phyloP scores from a whole-genome alignment of 2,329 filamentous ascomycete genomes.

The Exophiala mesophila region DNA sequence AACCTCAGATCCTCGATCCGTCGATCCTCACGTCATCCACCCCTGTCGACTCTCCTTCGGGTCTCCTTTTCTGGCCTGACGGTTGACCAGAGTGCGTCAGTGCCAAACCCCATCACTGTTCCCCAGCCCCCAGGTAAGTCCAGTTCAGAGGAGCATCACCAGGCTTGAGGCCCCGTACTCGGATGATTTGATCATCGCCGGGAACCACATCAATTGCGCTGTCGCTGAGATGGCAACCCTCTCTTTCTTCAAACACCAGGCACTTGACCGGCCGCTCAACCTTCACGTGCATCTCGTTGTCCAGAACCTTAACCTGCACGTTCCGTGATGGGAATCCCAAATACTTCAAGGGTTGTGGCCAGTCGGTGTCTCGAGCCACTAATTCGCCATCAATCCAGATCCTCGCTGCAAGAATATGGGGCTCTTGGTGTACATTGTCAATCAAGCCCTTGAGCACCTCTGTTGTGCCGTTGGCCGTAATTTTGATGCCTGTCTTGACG shows the following conservation, averaged over 20 bases:
- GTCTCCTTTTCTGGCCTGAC: too few relatives aligned
- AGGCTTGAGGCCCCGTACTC: slow-evolving; percentile 26
- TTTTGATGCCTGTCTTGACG: slow-evolving; percentile 43
- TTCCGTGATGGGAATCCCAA: slow-evolving; percentile 50
- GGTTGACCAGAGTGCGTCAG: too few relatives aligned
- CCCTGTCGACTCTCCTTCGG: too few relatives aligned
- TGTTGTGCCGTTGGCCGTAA: slow-evolving; percentile 53
- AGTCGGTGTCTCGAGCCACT: slow-evolving; percentile 53
- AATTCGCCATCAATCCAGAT: slow-evolving; percentile 50
- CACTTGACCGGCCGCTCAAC: slow-evolving; percentile 53
- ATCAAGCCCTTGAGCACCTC: slow-evolving; percentile 48
- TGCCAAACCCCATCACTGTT: too few relatives aligned
- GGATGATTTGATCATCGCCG: slow-evolving; percentile 49
- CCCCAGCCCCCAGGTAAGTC: slow-evolving; percentile 27
- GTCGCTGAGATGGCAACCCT: slow-evolving; percentile 50
- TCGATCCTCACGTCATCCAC: too few relatives aligned
- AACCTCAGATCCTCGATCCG: too few relatives aligned
- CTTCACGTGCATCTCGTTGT: slow-evolving; percentile 43
- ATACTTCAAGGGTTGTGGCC: slow-evolving; percentile 59
- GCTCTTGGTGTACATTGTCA: slow-evolving; percentile 44
- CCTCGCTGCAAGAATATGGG: slow-evolving; percentile 50
- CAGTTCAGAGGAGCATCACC: slow-evolving; percentile 23
- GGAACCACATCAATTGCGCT: slow-evolving; percentile 56
- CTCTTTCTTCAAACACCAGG: slow-evolving; percentile 56
- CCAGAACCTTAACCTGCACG: slow-evolving; percentile 41